These are phyloP conservation scores for Phragmites australis DNA, from an alignment of 176 grass and related monocot genomes.

Conservation along the genomic window DNA sequence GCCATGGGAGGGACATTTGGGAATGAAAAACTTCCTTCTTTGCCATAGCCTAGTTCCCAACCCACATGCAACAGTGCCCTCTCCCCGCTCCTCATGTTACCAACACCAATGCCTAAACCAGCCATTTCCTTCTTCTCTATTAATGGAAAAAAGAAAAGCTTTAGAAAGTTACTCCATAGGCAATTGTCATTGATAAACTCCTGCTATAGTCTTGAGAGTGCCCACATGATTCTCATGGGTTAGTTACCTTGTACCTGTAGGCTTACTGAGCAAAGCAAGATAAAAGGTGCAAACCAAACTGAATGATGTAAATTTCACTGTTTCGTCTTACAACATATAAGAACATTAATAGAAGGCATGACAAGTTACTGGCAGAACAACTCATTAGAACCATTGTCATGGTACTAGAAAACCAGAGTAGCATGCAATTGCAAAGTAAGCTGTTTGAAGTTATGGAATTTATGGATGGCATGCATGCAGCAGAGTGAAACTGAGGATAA, in stretches of 20 bases:
- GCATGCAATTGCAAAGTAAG: constrained; percentile 16
- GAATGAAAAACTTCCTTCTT: constrained; percentile 98
- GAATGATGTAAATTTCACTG: neutral
- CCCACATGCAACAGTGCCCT: constrained; percentile 69
- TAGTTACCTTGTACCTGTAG: constrained; percentile 10
- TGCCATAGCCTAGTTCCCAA: constrained; percentile 89
- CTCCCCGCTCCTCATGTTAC: constrained; percentile 79
- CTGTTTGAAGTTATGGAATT: neutral
- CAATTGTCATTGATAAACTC: constrained; percentile 6
- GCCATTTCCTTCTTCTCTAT: constrained; percentile 77
- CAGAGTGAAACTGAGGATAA: constrained; percentile 20
- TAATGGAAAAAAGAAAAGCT: neutral
- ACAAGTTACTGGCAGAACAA: neutral
- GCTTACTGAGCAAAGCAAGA: neutral
- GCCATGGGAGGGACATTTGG: constrained; percentile 94
- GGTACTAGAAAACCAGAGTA: constrained; percentile 21
- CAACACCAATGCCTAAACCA: constrained; percentile 80
- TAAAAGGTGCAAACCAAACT: constrained; percentile 2
- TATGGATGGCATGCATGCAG: neutral
- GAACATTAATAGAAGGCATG: neutral
- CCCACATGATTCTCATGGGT: neutral
- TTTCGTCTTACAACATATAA: constrained; percentile 2
- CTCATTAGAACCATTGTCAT: neutral
- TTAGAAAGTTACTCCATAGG: constrained; percentile 25
- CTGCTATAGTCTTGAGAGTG: neutral